Evolutionary conservation across 768 basidiomycete genomes (phyloP).

Genomic region (Suillus occidentalis): DNA sequence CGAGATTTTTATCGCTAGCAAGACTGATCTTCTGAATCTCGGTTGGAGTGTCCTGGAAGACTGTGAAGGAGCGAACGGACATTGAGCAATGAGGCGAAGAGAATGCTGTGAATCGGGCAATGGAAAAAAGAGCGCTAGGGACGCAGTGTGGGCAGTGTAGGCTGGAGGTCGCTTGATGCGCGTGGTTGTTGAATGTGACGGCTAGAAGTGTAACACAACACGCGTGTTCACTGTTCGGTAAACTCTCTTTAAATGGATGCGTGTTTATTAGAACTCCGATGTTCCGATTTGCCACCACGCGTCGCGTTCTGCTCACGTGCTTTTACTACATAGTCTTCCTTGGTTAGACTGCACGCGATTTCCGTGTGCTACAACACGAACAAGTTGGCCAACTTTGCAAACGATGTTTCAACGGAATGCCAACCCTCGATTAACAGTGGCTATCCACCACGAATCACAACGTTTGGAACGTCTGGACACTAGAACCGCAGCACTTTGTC

Average conservation of each 20-base stretch:
- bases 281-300: constrained; percentile 33
- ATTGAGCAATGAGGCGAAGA: constrained; percentile 32
- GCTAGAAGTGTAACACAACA: constrained; percentile 13
- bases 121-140: constrained; percentile 9
- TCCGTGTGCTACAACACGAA: not conserved
- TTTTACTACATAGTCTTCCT: not conserved
- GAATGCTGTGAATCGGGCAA: constrained; percentile 5
- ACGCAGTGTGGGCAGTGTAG: constrained; percentile 8
- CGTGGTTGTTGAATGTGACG: constrained; percentile 34
- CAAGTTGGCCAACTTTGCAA: not conserved
- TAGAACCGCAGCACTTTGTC: not conserved
- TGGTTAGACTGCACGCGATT: constrained; percentile 4
- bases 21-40: constrained; percentile 34
- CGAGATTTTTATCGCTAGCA: constrained; percentile 23
- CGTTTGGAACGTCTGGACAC: not conserved
- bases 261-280: constrained; percentile 33
- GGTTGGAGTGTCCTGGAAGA: constrained; percentile 58
- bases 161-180: constrained; percentile 13
- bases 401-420: not conserved
- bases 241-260: constrained; percentile 28
- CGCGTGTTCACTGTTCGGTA: constrained; percentile 29
- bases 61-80: constrained; percentile 60
- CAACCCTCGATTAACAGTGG: not conserved
- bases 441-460: not conserved
- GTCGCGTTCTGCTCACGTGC: constrained; percentile 16